Base-by-base conservation (phyloP, 2,329 filamentous ascomycete genomes). In the Pseudogymnoascus sp. region DNA sequence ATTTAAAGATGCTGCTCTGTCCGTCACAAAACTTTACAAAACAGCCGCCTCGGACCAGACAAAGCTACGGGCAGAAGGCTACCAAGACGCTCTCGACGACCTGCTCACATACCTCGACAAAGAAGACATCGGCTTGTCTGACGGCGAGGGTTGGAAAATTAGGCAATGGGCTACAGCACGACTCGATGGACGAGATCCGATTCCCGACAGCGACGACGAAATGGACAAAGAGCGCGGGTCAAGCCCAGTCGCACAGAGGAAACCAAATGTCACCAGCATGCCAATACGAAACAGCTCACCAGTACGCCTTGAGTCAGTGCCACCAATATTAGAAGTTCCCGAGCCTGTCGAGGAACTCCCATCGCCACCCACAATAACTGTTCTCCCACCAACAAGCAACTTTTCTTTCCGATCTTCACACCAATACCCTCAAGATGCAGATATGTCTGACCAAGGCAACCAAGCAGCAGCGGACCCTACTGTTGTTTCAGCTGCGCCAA, bases 11-110 rank as follows among this genome's bases (percentile, higher is more conserved):
- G 95, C 95, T 35, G 95, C 95, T 19, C 82, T 97, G 35, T 96
- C 92, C 5, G 93, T 97, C 63, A 97, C 95, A 59, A 96, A 96
- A 72, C 86, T 99, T 13, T 97, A 97, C 79, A 97, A 96, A 77
- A 93, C 88, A 40, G 93, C 93, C 2, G 88, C 90, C 11, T 82
- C 86, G 33, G 89, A 90, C 60, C 87, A 95, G 74, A 82, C 87
- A 60, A 87, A 87, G 71, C 87, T 91, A 57, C 86, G 90, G 60
- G 78, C 84, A 61, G 88, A 93, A 40, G 95, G 95, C 26, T 97
- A 97, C 71, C 93, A 97, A 74, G 93, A 97, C 73, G 96, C 93
- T 38, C 79, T 99, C 38, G 91, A 97, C 67, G 93, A 97, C 69
- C 79, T 99, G 4, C 78, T 97, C n/a, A 77, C 82, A 15, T 96